phyloP scores from a whole-genome alignment of 2,329 filamentous ascomycete genomes.

The Colletotrichum salicis region DNA sequence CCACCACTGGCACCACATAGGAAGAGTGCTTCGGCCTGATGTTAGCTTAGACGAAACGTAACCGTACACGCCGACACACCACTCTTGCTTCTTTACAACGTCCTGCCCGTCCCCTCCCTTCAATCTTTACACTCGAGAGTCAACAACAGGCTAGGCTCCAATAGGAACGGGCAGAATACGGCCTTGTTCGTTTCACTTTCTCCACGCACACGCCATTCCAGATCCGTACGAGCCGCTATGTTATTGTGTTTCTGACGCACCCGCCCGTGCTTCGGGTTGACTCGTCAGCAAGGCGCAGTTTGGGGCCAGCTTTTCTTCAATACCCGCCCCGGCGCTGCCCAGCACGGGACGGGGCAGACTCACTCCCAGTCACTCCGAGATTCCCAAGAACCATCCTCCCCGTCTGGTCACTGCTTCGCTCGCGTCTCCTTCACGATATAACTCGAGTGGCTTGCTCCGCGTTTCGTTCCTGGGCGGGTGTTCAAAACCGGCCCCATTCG shows the following conservation, averaged over 20 bases:
- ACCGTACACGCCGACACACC: neutral
- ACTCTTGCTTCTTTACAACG: neutral
- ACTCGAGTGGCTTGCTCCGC: conserved; percentile 11
- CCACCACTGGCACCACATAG: neutral
- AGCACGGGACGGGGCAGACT: conserved; percentile 21
- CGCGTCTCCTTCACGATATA: conserved; percentile 10
- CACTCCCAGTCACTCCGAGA: conserved; percentile 1
- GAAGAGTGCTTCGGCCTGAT: neutral
- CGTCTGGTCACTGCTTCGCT: neutral
- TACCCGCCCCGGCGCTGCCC: conserved; percentile 16
- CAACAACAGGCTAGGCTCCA: conserved; percentile 1
- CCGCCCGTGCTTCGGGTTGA: conserved; percentile 17
- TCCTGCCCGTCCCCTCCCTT: neutral
- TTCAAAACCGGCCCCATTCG: neutral
- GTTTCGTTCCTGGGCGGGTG: neutral
- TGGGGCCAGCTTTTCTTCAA: conserved; percentile 3
- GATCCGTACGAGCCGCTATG: conserved; percentile 14
- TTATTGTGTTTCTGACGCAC: conserved; percentile 25
- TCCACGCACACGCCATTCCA: conserved; percentile 10
- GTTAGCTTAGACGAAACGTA: conserved; percentile 21
- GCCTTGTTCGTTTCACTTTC: conserved; percentile 20
- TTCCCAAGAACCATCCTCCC: conserved; percentile 9
- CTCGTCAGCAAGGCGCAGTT: conserved; percentile 31
- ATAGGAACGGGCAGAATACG: neutral
- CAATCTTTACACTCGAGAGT: neutral